Conservation (phyloP, 257 asterid species). For the Perilla frutescens region DNA sequence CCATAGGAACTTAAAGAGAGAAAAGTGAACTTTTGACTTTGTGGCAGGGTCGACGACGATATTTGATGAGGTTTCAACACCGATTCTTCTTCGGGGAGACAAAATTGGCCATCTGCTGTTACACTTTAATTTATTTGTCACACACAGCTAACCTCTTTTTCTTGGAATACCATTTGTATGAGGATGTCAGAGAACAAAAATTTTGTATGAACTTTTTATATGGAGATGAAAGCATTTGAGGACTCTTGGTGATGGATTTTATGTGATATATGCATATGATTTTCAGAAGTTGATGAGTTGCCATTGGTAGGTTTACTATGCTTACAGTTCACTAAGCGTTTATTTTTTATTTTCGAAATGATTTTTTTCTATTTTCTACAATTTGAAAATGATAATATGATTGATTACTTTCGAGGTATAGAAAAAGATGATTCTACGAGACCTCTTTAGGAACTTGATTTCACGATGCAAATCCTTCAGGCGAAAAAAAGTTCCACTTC, state of each 20-base stretch:
- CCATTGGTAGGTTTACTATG: conserved; percentile 8
- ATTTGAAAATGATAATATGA: too few species aligned
- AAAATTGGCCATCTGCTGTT: conserved; percentile 22
- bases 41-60: conserved; percentile 36
- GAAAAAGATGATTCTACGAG: background rate
- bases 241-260: background rate
- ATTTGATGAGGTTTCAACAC: conserved; percentile 25
- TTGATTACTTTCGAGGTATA: background rate
- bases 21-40: background rate
- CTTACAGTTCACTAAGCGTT: background rate
- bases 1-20: background rate
- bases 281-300: background rate
- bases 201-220: conserved; percentile 29
- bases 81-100: conserved; percentile 21
- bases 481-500: too few species aligned
- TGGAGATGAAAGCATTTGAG: conserved; percentile 18
- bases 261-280: background rate
- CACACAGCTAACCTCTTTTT: conserved; percentile 24
- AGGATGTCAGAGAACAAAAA: conserved; percentile 24
- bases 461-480: too few species aligned
- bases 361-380: too few species aligned
- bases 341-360: background rate
- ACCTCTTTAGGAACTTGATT: background rate
- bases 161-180: conserved; percentile 31
- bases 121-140: conserved; percentile 36